Evolutionary conservation across 176 grass and related monocot genomes (phyloP), one percentile per base, ranked within the genome.

Genomic region (Areca catechu): DNA sequence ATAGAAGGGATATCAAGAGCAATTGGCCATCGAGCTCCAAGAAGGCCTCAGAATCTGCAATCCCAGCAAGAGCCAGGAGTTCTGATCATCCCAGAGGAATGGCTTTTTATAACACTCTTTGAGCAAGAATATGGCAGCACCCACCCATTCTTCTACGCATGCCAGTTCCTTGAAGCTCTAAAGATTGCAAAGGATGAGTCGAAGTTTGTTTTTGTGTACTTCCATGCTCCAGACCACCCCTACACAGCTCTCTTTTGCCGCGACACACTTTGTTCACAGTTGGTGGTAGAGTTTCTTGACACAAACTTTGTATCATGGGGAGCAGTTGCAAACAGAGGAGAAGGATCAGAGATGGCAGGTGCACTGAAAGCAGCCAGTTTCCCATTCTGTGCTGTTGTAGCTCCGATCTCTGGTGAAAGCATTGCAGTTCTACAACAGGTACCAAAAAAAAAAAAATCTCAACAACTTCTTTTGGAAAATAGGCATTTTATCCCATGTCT

Each of bases 91-190:
- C 69, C 81, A 5, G 82, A 74, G 64, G 86, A 85, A 69, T 65
- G 84, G 24, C 51, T 75, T 47, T 89, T 89, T 75, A 81, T 89
- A 72, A 53, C 24, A 30, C 22, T 25, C 15, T 71, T 89, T 4
- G 86, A 89, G 73, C 77, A 72, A 68, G 77, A 56, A 54, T 89
- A 81, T 74, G 77, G 86, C 12, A 17, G 1, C 7, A 23, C 15
- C 60, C 86, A 89, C 71, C 86, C 86, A 1, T 89, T 85, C 81
- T 89, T 89, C 86, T 85, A 89, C 20, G 77, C 65, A 0, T 89
- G 86, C 67, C 73, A 60, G 3, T 63, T 89, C 51, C 47, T n/a
- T 37, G 86, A 89, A 63, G 86, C 61, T 9, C 70, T 89, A 47
- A 27, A 49, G 23, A 71, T 77, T 34, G 82, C 86, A 22, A 71